These are phyloP conservation scores for Lipomyces starkeyi DNA, from an alignment of 805 yeast species.

Conservation along the genomic window DNA sequence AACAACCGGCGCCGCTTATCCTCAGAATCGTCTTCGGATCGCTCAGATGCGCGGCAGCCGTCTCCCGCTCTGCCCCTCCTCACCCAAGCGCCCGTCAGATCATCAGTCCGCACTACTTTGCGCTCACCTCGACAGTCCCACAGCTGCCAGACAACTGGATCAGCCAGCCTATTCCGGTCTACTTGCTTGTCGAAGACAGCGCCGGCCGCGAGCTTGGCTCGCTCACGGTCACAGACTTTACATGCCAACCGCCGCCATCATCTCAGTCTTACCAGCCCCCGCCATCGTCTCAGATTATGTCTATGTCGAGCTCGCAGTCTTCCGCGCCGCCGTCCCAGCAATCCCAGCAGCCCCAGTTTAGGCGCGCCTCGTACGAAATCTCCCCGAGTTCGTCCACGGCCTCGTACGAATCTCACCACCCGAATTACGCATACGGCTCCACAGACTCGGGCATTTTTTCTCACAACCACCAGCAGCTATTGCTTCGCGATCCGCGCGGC, in stretches of 20 bases:
- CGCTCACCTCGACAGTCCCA: slow-evolving; percentile 31
- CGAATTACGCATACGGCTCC: slow-evolving; percentile 6
- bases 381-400: slow-evolving; percentile 14
- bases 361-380: slow-evolving; percentile 11
- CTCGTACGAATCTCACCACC: slow-evolving; percentile 7
- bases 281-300: slow-evolving; percentile 5
- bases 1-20: slow-evolving; percentile 17
- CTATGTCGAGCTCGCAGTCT: slow-evolving; percentile 8
- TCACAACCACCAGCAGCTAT: slow-evolving; percentile 15
- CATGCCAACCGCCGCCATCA: slow-evolving; percentile 7
- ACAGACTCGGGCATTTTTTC: slow-evolving; percentile 1
- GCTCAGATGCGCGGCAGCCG: slow-evolving; percentile 27
- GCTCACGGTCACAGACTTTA: slow-evolving; percentile 26
- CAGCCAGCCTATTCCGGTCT: slow-evolving; percentile 27
- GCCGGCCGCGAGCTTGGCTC: slow-evolving; percentile 32
- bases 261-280: slow-evolving; percentile 13
- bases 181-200: slow-evolving; percentile 28
- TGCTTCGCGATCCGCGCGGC: slow-evolving; percentile 11
- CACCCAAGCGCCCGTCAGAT: slow-evolving; percentile 9
- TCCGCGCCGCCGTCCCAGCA: slow-evolving; percentile 18
- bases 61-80: slow-evolving; percentile 30
- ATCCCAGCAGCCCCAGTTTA: slow-evolving; percentile 15
- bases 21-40: slow-evolving; percentile 25
- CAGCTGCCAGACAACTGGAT: slow-evolving; percentile 29
- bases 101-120: slow-evolving; percentile 22